phyloP scores from a whole-genome alignment of 257 asterid genomes.

The Gentiana macrophylla region DNA sequence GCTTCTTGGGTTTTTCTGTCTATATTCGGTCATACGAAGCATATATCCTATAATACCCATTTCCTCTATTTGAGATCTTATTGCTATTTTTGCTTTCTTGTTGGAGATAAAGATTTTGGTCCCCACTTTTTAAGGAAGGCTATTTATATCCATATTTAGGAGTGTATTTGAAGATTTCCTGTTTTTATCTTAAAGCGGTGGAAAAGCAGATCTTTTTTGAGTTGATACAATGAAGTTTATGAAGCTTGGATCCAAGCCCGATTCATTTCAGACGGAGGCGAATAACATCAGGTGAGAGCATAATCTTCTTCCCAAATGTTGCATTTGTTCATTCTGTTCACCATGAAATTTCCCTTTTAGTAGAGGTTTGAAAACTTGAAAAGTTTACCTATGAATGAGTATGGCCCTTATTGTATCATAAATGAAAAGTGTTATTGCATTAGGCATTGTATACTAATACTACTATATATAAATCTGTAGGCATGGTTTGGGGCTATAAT shows the following conservation, averaged over 20 bases:
- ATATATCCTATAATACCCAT: constrained; percentile 11
- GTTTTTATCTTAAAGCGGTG: constrained; percentile 27
- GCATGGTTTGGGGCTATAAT: not conserved
- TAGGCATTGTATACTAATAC: too few relatives aligned
- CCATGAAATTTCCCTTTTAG: not conserved
- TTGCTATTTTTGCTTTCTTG: constrained; percentile 12
- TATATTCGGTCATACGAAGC: constrained; percentile 67
- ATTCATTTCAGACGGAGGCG: constrained; percentile 72
- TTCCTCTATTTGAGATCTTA: constrained; percentile 40
- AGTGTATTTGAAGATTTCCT: constrained; percentile 29
- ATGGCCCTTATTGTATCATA: too few relatives aligned
- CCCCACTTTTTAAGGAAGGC: constrained; percentile 40
- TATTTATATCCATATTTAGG: constrained; percentile 33
- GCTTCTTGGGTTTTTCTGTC: constrained; percentile 37
- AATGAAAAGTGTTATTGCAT: too few relatives aligned
- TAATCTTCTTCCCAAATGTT: constrained; percentile 2
- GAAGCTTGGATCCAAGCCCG: constrained; percentile 99
- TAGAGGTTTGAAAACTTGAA: too few relatives aligned
- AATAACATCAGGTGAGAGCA: constrained; percentile 64
- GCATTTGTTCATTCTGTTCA: not conserved
- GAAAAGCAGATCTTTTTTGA: constrained; percentile 26
- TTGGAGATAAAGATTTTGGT: constrained; percentile 40
- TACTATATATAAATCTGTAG: too few relatives aligned
- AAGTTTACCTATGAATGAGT: too few relatives aligned
- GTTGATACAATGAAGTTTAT: constrained; percentile 83